Percentiles rank a stretch among this genome's conserved stretches.
Conservation (phyloP, 306 rosid species). For the Macrotyloma uniflorum region DNA sequence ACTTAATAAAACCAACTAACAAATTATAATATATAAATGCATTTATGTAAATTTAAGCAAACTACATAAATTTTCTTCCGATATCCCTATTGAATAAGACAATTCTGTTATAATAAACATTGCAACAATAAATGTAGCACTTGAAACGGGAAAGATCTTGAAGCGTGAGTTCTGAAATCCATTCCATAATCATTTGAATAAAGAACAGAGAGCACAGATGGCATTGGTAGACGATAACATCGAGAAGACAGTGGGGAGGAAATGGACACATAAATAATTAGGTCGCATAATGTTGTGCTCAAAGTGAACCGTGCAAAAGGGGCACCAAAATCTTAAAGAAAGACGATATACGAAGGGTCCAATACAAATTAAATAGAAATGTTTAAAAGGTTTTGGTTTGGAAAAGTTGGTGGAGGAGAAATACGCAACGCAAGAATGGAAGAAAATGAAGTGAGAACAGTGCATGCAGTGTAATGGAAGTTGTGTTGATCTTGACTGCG, state of each 20-base stretch:
- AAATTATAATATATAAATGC: no score
- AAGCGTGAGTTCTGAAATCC: slow-evolving; percentile 11
- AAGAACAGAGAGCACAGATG: neutral
- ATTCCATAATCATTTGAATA: neutral
- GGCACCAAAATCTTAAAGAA: neutral
- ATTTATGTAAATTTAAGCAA: no score
- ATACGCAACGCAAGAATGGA: neutral
- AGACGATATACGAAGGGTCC: neutral
- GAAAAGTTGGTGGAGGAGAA: slow-evolving; percentile 10
- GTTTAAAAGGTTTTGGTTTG: neutral
- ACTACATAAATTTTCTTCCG: no score
- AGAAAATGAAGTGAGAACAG: slow-evolving; percentile 6
- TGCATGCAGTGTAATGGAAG: slow-evolving; percentile 30
- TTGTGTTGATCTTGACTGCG: slow-evolving; percentile 35
- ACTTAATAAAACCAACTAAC: no score
- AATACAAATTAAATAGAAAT: neutral
- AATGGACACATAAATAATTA: neutral
- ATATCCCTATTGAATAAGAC: no score
- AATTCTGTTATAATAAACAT: no score
- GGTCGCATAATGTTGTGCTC: neutral
- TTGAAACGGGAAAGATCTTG: neutral
- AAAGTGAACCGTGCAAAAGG: slow-evolving; percentile 20
- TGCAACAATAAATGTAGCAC: no score
- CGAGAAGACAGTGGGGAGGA: neutral
- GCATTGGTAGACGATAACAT: neutral